Conservation (phyloP, 2,329 filamentous ascomycete species). For the Alternaria incomplexa region DNA sequence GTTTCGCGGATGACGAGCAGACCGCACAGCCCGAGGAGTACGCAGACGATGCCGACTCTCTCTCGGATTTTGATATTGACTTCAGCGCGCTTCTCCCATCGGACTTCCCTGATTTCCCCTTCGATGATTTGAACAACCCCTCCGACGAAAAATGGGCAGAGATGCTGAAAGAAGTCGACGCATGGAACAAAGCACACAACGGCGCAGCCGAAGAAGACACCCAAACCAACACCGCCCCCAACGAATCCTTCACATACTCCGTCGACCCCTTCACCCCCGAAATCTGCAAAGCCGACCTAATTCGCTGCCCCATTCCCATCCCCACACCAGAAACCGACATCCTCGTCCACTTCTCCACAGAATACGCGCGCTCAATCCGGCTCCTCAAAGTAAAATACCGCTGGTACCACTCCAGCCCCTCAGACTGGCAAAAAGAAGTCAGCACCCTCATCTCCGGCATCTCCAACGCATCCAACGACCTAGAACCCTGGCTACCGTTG, state of each 20-base stretch:
- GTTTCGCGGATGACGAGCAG: neutral
- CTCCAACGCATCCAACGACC: neutral
- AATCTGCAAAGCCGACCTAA: neutral
- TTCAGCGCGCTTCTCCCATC: neutral
- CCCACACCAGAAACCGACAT: neutral
- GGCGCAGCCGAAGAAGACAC: neutral
- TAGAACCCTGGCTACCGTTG: neutral
- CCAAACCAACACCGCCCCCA: neutral
- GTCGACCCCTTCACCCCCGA: neutral
- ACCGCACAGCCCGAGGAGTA: neutral
- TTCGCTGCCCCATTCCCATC: neutral
- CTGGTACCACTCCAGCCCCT: neutral
- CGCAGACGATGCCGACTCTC: neutral
- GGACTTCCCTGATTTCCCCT: neutral
- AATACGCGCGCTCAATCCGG: neutral
- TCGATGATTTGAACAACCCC: neutral
- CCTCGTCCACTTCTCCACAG: neutral
- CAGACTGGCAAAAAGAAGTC: neutral
- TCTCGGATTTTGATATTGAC: neutral
- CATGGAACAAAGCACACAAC: neutral
- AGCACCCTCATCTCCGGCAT: neutral
- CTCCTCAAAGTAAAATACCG: neutral
- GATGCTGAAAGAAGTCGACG: neutral
- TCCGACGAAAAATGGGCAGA: neutral
- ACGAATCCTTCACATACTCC: neutral